Conservation (phyloP, 148 eudicot species). For the Rhododendron griersonianum region DNA sequence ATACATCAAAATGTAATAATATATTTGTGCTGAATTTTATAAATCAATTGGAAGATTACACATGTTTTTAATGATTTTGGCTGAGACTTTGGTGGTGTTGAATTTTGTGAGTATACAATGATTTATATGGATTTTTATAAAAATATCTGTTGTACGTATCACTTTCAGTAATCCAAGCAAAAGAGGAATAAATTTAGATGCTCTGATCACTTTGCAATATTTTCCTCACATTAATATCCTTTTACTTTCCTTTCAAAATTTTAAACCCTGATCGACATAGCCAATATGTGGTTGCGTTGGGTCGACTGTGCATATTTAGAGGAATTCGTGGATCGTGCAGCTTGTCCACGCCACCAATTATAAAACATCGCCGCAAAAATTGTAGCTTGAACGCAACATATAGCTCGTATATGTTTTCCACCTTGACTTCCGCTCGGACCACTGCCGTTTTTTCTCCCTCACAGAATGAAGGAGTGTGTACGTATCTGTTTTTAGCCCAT, state of each 20-base stretch:
- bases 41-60: not conserved
- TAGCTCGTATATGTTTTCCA: too few relatives aligned
- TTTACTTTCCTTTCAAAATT: not conserved
- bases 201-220: not conserved
- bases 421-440: not conserved
- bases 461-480: not conserved
- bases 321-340: too few relatives aligned
- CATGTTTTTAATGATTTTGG: not conserved
- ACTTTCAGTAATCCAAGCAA: not conserved
- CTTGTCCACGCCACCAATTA: too few relatives aligned
- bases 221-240: not conserved
- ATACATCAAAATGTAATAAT: too few relatives aligned
- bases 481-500: not conserved
- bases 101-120: not conserved
- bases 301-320: too few relatives aligned
- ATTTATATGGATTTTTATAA: not conserved
- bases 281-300: too few relatives aligned
- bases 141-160: not conserved
- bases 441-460: not conserved
- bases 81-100: not conserved
- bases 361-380: too few relatives aligned
- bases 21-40: not conserved
- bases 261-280: not conserved
- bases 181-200: not conserved
- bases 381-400: too few relatives aligned